Percentiles rank a stretch among this genome's conserved stretches.
phyloP scores from a whole-genome alignment of 768 basidiomycete species.

The Brasilioporus rufonigricans region DNA sequence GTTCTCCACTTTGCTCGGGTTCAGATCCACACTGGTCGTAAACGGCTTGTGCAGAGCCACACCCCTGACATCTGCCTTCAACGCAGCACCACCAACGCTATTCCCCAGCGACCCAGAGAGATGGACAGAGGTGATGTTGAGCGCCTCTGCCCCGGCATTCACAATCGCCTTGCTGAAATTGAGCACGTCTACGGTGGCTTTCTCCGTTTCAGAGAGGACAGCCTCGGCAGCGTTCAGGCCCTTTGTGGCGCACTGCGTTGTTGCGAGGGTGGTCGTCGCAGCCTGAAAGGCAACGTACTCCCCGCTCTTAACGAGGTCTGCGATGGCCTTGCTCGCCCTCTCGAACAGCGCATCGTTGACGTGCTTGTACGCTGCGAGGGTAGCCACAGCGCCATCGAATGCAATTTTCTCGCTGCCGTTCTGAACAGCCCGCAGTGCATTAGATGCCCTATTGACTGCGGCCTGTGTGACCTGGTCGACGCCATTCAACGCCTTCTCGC shows the following conservation, averaged over 20 bases:
- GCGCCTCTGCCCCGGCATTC: background rate
- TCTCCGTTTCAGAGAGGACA: background rate
- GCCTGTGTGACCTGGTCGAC: background rate
- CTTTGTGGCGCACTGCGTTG: background rate
- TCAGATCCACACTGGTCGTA: too few relatives aligned
- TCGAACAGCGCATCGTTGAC: background rate
- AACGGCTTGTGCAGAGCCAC: background rate
- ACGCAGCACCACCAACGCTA: too few relatives aligned
- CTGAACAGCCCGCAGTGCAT: background rate
- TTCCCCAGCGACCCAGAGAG: conserved; percentile 3
- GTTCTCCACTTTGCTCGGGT: too few relatives aligned
- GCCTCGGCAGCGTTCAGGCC: background rate
- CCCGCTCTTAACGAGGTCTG: background rate
- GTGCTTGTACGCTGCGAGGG: conserved; percentile 1
- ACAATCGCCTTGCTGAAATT: background rate
- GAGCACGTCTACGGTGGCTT: background rate
- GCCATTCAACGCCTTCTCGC: background rate
- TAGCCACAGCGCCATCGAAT: background rate
- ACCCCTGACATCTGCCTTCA: too few relatives aligned
- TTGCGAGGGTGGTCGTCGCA: background rate
- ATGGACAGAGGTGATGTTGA: conserved; percentile 4
- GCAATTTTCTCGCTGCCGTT: background rate
- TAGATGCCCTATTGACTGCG: background rate
- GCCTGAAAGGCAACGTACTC: conserved; percentile 1
- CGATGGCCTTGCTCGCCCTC: background rate